Evolutionary conservation across 495 filamentous ascomycete genomes (phyloP), one percentile per base, ranked within the genome.

Genomic region (Neurospora discreta): DNA sequence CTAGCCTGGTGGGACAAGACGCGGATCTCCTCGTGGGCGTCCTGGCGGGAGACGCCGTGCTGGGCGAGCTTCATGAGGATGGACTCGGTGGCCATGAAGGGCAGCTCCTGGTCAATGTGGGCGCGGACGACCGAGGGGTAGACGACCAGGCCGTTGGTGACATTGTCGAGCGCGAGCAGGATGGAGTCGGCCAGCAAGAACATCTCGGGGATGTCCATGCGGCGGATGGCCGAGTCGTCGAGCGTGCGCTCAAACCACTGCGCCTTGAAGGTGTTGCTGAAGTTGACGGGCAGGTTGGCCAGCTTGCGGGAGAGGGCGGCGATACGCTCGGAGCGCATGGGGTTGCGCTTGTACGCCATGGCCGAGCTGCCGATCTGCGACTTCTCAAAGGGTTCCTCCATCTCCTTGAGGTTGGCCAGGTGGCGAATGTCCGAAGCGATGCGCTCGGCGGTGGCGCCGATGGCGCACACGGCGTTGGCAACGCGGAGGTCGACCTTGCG

Each of bases 381-480:
- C 73, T 87, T 91, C 82, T 97, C 95, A 71, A 96, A 95, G 2
- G 95, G 95, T 84, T 97, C 95, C 80, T 98, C 94, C 73, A 97
- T 84, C 82, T 95, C 89, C 80, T 84, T 84, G 39, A 77, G 73
- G 69, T 78, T 76, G 3, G 91, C 92, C n/a, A 96, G 83, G 76
- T 93, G 91, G 39, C 93, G 87, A 73, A 97, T 92, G 77, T 95
- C 93, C 75, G 85, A 72, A 43, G 77, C 75, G 71, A 94, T 92
- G 58, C 86, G 77, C 83, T 95, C 87, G 69, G 89, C 91, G 5
- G 93, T 97, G 15, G 92, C 89, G 41, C 94, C 95, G 74, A 99
- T 91, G 3, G 89, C 91, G 68, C 88, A 87, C 41, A 98, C 86
- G 36, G 92, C 93, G 78, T 94, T 94, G 71, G 89, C 86, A 43